Conservation (phyloP, 169 alveolate genomes). For the Plasmodium gallinaceum region DNA sequence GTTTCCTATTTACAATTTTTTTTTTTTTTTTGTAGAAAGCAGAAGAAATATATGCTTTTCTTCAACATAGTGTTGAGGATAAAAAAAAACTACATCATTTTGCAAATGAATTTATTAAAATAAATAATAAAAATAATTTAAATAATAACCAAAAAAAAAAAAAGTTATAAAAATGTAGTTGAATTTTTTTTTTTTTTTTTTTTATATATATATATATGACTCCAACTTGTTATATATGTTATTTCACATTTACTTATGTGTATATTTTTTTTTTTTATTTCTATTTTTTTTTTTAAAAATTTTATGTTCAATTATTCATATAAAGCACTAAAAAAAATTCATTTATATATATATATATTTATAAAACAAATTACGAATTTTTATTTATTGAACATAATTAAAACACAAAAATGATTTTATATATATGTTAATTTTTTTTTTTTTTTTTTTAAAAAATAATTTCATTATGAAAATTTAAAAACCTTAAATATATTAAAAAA, state of each 20-base stretch:
- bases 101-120: conserved; percentile 70
- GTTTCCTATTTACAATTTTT: background rate
- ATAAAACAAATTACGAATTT: too few species aligned
- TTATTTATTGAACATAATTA: too few species aligned
- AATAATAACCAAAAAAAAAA: conserved; percentile 25
- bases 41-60: conserved; percentile 69
- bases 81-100: conserved; percentile 50
- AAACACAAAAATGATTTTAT: too few species aligned
- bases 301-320: background rate
- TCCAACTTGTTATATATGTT: conserved; percentile 10
- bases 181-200: conserved; percentile 5
- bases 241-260: background rate
- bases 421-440: too few species aligned
- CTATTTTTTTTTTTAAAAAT: background rate
- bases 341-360: conserved; percentile 5
- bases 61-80: conserved; percentile 73
- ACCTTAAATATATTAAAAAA: background rate
- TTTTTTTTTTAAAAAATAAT: too few species aligned
- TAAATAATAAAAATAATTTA: conserved; percentile 40
- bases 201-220: background rate
- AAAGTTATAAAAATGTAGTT: background rate
- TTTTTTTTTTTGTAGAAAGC: conserved; percentile 25
- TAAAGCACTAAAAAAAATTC: too few species aligned
- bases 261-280: background rate
- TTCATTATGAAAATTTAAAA: background rate